These are phyloP conservation scores for Juncus effusus DNA, from an alignment of 176 grass and related monocot species.

Conservation along the genomic window DNA sequence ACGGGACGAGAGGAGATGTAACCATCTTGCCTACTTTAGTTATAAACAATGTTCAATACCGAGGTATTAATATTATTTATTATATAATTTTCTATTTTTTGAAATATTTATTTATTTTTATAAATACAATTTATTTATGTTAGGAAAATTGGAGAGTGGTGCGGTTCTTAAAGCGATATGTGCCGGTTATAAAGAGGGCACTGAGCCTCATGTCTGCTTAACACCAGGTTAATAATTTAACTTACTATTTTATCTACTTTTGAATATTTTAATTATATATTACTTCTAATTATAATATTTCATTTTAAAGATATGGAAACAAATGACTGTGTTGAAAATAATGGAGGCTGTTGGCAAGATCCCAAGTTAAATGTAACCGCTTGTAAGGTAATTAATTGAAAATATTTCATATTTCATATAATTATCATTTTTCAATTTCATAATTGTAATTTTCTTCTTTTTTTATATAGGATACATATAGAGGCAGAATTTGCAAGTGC, in stretches of 20 bases:
- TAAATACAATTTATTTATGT: no score
- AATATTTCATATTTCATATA: background rate
- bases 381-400: slow-evolving; percentile 47
- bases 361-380: slow-evolving; percentile 54
- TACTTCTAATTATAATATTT: background rate
- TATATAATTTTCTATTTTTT: background rate
- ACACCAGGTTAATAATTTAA: slow-evolving; percentile 45
- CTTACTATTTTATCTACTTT: background rate
- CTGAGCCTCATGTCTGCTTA: slow-evolving; percentile 71
- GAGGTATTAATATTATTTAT: slow-evolving; percentile 39
- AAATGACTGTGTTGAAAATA: slow-evolving; percentile 56
- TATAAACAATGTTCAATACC: slow-evolving; percentile 89
- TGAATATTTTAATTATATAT: background rate
- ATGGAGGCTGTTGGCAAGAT: slow-evolving; percentile 78
- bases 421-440: no score
- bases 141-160: slow-evolving; percentile 71
- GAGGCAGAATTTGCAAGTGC: slow-evolving; percentile 76
- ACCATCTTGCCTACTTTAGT: slow-evolving; percentile 80
- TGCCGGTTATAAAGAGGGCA: slow-evolving; percentile 81
- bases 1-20: slow-evolving; percentile 69
- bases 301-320: slow-evolving; percentile 55
- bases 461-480: slow-evolving; percentile 69
- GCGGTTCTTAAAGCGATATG: slow-evolving; percentile 80
- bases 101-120: background rate
- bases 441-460: background rate